A percentile compares a stretch with the other conserved stretches of the same genome.
Evolutionary conservation across 441 rosid species (phyloP).

Genomic region (Lepidium campestre): DNA sequence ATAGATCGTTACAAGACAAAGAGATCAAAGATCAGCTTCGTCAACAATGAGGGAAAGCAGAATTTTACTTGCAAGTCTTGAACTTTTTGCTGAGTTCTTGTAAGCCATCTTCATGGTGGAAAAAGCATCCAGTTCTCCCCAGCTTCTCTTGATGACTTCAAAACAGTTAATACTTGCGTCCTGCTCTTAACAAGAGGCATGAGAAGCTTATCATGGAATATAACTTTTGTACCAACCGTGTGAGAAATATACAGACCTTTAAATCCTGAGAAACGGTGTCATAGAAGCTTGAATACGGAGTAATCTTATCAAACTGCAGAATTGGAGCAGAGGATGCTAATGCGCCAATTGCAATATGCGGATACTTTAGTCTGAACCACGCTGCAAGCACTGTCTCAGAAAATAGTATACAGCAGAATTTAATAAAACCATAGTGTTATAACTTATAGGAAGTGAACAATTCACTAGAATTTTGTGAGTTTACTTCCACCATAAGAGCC

Average conservation of each 20-base stretch:
- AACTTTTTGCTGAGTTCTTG: not conserved
- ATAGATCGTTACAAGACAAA: not conserved
- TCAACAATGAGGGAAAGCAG: not conserved
- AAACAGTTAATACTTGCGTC: not conserved
- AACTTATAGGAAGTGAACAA: not conserved
- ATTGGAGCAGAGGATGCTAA: conserved; percentile 76
- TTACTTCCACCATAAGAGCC: conserved; percentile 86
- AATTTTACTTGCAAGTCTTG: not conserved
- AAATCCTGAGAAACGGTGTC: conserved; percentile 65
- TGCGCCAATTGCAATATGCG: conserved; percentile 67
- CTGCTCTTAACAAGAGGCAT: not conserved
- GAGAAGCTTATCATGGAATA: not conserved
- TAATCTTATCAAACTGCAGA: conserved; percentile 58
- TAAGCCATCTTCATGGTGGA: not conserved
- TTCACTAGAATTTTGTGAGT: not conserved
- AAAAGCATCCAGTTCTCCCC: not conserved
- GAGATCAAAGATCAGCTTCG: not conserved
- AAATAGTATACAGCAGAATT: not conserved
- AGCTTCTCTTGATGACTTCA: not conserved
- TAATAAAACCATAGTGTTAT: not conserved
- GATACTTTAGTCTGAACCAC: conserved; percentile 76
- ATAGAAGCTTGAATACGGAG: conserved; percentile 61
- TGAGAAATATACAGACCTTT: conserved; percentile 34
- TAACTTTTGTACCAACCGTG: not conserved
- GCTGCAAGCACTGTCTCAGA: conserved; percentile 64